Evolutionary conservation across 495 filamentous ascomycete species (phyloP).

Genomic region (Patellaria atrata): DNA sequence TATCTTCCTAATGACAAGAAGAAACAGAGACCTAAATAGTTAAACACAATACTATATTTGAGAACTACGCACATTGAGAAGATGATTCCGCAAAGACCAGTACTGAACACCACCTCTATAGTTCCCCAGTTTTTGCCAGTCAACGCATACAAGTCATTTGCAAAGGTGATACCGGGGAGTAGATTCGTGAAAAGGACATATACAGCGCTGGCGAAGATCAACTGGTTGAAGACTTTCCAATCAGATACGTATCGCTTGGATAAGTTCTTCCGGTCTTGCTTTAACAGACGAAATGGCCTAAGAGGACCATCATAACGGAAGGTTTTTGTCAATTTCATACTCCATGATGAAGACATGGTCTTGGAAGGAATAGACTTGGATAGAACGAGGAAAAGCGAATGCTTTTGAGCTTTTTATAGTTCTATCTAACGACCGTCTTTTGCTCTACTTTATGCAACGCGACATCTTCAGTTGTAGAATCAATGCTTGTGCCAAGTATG

Average conservation of each 20-base stretch:
- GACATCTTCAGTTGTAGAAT: too few relatives aligned
- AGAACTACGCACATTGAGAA: constrained; percentile 50
- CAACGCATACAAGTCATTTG: constrained; percentile 50
- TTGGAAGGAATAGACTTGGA: too few relatives aligned
- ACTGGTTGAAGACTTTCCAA: constrained; percentile 56
- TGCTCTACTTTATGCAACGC: too few relatives aligned
- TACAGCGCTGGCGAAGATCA: constrained; percentile 54
- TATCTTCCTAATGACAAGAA: neutral
- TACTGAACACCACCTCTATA: constrained; percentile 59
- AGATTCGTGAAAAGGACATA: constrained; percentile 68
- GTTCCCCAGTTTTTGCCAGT: constrained; percentile 56
- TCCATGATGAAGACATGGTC: neutral
- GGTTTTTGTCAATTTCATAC: neutral
- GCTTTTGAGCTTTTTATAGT: too few relatives aligned
- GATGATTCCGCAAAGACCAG: constrained; percentile 50
- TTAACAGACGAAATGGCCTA: constrained; percentile 45
- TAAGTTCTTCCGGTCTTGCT: constrained; percentile 43
- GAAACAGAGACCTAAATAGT: constrained; percentile 3
- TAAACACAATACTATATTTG: too few relatives aligned
- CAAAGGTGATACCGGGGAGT: constrained; percentile 59
- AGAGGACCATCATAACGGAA: constrained; percentile 5
- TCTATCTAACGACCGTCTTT: too few relatives aligned
- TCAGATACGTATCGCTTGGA: constrained; percentile 45
- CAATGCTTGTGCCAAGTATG: too few relatives aligned
- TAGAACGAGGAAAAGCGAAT: too few relatives aligned